phyloP scores from a whole-genome alignment of 352 stramenopile species.

The Pythium coloratum region DNA sequence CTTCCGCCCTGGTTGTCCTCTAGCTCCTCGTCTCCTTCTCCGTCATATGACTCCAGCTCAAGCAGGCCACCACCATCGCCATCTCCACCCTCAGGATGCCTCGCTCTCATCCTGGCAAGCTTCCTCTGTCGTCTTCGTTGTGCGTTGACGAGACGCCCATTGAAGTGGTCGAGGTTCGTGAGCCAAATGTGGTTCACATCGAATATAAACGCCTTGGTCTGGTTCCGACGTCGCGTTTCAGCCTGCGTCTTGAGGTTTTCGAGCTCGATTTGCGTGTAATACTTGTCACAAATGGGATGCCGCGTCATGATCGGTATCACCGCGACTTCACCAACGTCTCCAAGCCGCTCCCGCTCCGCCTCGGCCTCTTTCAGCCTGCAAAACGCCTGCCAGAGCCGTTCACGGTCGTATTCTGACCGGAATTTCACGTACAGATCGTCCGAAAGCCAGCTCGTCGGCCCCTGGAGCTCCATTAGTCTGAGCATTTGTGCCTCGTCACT shows the following conservation, averaged over 20 bases:
- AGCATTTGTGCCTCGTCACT: constrained; percentile 53
- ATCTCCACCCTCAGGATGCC: neutral
- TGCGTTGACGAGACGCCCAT: constrained; percentile 36
- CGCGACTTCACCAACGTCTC: constrained; percentile 21
- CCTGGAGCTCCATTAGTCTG: constrained; percentile 60
- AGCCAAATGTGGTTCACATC: constrained; percentile 92
- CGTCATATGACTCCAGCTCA: neutral
- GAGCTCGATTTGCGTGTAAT: constrained; percentile 57
- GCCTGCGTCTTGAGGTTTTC: constrained; percentile 71
- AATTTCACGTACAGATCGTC: constrained; percentile 84
- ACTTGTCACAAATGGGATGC: constrained; percentile 66
- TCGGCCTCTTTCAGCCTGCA: constrained; percentile 40
- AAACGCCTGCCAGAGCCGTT: constrained; percentile 57
- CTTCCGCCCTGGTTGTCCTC: constrained; percentile 11
- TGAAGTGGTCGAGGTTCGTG: constrained; percentile 89
- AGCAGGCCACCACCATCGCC: constrained; percentile 5
- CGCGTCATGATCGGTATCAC: constrained; percentile 61
- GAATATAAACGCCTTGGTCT: constrained; percentile 80
- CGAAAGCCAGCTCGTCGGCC: constrained; percentile 77
- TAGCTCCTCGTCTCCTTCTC: constrained; percentile 6
- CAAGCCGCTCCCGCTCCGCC: constrained; percentile 32
- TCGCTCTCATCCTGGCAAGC: neutral
- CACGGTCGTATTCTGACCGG: constrained; percentile 67
- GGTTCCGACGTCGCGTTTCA: constrained; percentile 66
- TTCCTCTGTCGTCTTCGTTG: constrained; percentile 19